These are phyloP conservation scores for Ormosia semicastrata DNA, from an alignment of 306 rosid species.

Conservation along the genomic window DNA sequence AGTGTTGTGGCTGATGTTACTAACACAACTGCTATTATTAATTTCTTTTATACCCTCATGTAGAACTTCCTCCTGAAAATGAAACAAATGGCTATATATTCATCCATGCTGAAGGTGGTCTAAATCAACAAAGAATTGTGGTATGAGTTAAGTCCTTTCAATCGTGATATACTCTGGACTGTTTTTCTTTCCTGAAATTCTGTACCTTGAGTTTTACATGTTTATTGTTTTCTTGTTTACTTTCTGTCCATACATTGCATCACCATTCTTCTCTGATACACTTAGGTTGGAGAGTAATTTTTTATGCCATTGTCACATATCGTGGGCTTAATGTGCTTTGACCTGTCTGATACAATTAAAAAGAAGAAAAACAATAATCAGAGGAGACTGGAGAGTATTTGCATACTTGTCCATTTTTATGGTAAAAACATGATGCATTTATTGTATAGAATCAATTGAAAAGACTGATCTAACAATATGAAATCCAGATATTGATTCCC, in stretches of 20 bases:
- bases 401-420: background rate
- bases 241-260: background rate
- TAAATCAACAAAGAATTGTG: slow-evolving; percentile 95
- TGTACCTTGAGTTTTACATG: background rate
- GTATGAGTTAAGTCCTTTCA: slow-evolving; percentile 46
- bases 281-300: background rate
- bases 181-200: background rate
- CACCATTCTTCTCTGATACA: slow-evolving; percentile 14
- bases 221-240: slow-evolving; percentile 7
- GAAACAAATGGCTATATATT: slow-evolving; percentile 90
- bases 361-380: background rate
- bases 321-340: slow-evolving; percentile 5
- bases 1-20: slow-evolving; percentile 1
- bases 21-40: background rate
- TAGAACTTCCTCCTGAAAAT: slow-evolving; percentile 86
- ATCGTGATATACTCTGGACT: slow-evolving; percentile 17
- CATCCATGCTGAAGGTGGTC: slow-evolving; percentile 97
- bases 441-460: slow-evolving; percentile 7
- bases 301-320: slow-evolving; percentile 10
- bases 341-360: background rate
- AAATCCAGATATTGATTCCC: background rate
- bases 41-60: slow-evolving; percentile 26
- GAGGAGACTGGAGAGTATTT: background rate
- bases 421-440: background rate
- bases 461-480: background rate